Evolutionary conservation across 441 rosid species (phyloP), one percentile per base, ranked within the genome.

Genomic region (Macaranga tanarius): DNA sequence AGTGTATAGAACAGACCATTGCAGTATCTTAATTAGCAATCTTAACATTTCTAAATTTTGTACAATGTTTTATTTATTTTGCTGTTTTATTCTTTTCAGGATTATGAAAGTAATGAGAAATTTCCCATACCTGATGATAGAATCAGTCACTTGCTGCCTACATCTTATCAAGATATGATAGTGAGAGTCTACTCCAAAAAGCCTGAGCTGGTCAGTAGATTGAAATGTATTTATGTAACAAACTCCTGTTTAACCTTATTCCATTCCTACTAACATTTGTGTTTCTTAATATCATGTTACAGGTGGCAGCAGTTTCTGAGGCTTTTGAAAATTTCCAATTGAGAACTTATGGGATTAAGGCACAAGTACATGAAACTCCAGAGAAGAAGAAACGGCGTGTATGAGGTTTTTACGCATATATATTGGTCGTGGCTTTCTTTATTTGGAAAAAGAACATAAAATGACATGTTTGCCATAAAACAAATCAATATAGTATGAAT

Each of bases 261-360:
- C 22, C 45, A 31, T 51, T 67, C 23, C 34, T 47, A 2, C 16
- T 67, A 17, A 69, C 60, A 7, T 73, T 15, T 56, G 51, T 12
- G 7, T 25, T 52, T 58, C 69, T 54, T 7, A 61, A 67, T 25
- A 54, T 31, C 17, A 72, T 72, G 71, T 58, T 54, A 68, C 89
- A 95, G 97, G 97, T 90, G 12, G 95, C 78, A 78, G 91, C 85
- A 42, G 86, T 92, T 42, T 85, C 93, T 0, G 94, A 90, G 54
- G 99, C 99, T 70, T 95, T 95, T 73, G 99, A 95, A 62, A 95
- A 90, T 70, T 95, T 95, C 75, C 99, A 95, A 74, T 67, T 95
- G 77, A 95, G 70, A 72, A 87, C 88, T 0, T 89, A 95, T 62
- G 99, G 99, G 76, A 79, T 84, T 68, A 92, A 87, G 84, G 81